Percentiles rank a stretch among this genome's conserved stretches.
Conservation (phyloP, 495 filamentous ascomycete genomes). For the Jackrogersella minutella region DNA sequence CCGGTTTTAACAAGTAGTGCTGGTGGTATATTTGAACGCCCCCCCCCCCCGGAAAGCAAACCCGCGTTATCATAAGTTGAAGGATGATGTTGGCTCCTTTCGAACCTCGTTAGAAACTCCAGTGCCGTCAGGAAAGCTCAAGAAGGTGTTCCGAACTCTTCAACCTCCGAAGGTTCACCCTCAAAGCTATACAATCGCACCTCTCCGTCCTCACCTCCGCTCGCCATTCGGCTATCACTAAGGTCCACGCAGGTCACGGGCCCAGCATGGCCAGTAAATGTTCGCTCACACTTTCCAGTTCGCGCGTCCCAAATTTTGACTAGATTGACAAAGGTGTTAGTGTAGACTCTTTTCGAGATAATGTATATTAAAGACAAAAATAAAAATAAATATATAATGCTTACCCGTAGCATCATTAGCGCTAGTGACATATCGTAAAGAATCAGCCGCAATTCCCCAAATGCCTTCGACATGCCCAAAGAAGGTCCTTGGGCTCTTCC, state of each 20-base stretch:
- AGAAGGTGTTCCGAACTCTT: slow-evolving; percentile 48
- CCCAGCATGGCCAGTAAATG: slow-evolving; percentile 86
- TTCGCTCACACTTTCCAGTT: slow-evolving; percentile 88
- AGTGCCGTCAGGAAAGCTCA: slow-evolving; percentile 13
- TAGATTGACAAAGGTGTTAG: slow-evolving; percentile 23
- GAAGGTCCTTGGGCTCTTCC: slow-evolving; percentile 84
- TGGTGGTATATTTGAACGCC: slow-evolving; percentile 36
- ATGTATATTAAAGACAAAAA: neutral
- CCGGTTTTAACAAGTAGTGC: slow-evolving; percentile 14
- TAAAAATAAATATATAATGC: neutral
- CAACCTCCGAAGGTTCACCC: slow-evolving; percentile 51
- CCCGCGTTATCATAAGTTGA: slow-evolving; percentile 6
- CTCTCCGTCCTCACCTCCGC: slow-evolving; percentile 91
- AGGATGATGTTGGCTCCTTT: neutral
- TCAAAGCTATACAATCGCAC: slow-evolving; percentile 88
- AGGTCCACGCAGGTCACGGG: slow-evolving; percentile 93
- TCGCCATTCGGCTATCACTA: slow-evolving; percentile 85
- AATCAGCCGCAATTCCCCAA: slow-evolving; percentile 93
- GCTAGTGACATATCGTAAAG: slow-evolving; percentile 85
- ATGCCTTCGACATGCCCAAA: slow-evolving; percentile 97
- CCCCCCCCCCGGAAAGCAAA: slow-evolving; percentile 28
- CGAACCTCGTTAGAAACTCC: neutral
- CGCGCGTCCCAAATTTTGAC: slow-evolving; percentile 92
- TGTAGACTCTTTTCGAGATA: neutral
- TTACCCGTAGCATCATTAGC: slow-evolving; percentile 89